Evolutionary conservation across 345 rosid species (phyloP), one percentile per base, ranked within the genome.

Genomic region (Excoecaria cochinchinensis): DNA sequence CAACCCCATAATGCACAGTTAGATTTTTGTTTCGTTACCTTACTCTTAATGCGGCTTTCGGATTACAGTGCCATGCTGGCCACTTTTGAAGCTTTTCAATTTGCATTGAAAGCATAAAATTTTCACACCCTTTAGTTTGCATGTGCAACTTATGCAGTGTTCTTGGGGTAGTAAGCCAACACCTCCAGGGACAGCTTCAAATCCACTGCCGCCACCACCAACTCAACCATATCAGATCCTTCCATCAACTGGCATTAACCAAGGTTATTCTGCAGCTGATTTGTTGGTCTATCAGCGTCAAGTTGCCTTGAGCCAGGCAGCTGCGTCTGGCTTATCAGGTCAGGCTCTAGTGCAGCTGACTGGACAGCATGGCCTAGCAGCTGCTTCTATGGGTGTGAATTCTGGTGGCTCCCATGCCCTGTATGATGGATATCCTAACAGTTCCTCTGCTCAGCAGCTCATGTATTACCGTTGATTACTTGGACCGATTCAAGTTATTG

Each of bases 111-210:
- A 17, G 16, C 22, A 17, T 63, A 38, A 47, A 66, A 47, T 12
- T 67, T 48, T 14, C n/a, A 4, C 17, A n/a, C 40, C 71, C 13
- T 67, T 67, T 47, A 15, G 24, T 40, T 36, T 64, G 5, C 56
- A 12, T 31, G 3, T 36, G 2, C 12, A 31, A 4, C 59, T 78
- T 63, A 53, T 56, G 70, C 72, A 87, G 87, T 84, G 88, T 71
- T 86, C 89, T 52, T 84, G 89, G 89, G 89, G 89, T 71, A 86
- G 89, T 81, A 86, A 86, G 81, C 86, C 89, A 70, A 86, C 89
- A 60, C 87, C 89, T 55, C 68, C 82, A 25, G 89, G 89, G 52
- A 86, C 87, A 79, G 83, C 82, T n/a, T 86, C 89, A 19, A 77
- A 70, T 59, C 84, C 81, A 0, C 39, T 81, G 19, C 84, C 84